Percentiles rank a stretch among this genome's conserved stretches.
phyloP scores from a whole-genome alignment of 306 rosid species.

The Prosopis cineraria region DNA sequence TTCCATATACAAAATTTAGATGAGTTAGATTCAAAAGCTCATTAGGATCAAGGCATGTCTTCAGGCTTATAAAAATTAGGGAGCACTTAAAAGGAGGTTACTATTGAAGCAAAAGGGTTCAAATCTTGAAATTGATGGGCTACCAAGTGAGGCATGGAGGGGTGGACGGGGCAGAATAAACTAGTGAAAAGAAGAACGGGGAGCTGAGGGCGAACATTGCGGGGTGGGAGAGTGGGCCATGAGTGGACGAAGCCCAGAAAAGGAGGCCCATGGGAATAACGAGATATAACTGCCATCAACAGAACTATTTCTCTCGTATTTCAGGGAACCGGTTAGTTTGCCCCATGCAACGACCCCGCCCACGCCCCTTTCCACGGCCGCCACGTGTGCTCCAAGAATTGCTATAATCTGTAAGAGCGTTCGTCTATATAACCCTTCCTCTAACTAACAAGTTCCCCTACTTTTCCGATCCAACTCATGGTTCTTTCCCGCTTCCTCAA shows the following conservation, averaged over 20 bases:
- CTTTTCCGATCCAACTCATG: slow-evolving; percentile 36
- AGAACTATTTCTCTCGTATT: neutral
- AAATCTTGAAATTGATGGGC: neutral
- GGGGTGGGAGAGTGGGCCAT: too few relatives aligned
- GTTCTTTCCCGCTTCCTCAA: slow-evolving; percentile 1
- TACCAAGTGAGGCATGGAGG: neutral
- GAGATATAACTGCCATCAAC: neutral
- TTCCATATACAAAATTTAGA: too few relatives aligned
- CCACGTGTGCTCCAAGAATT: slow-evolving; percentile 37
- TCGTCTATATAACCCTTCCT: slow-evolving; percentile 42
- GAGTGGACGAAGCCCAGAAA: neutral
- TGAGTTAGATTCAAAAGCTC: too few relatives aligned
- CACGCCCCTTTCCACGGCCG: neutral
- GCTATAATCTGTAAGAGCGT: neutral
- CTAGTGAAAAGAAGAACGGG: neutral
- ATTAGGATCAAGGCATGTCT: too few relatives aligned
- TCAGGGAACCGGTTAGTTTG: neutral
- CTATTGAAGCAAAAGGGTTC: too few relatives aligned
- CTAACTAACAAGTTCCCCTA: slow-evolving; percentile 22
- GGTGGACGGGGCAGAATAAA: neutral
- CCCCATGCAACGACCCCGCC: slow-evolving; percentile 27
- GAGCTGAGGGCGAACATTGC: too few relatives aligned
- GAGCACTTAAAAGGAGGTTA: too few relatives aligned
- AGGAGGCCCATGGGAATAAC: neutral
- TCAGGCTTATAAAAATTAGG: too few relatives aligned